A percentile compares a stretch with the other conserved stretches of the same genome.
These are phyloP conservation scores for Cladophialophora yegresii DNA, from an alignment of 2,329 filamentous ascomycete genomes.

Conservation along the genomic window DNA sequence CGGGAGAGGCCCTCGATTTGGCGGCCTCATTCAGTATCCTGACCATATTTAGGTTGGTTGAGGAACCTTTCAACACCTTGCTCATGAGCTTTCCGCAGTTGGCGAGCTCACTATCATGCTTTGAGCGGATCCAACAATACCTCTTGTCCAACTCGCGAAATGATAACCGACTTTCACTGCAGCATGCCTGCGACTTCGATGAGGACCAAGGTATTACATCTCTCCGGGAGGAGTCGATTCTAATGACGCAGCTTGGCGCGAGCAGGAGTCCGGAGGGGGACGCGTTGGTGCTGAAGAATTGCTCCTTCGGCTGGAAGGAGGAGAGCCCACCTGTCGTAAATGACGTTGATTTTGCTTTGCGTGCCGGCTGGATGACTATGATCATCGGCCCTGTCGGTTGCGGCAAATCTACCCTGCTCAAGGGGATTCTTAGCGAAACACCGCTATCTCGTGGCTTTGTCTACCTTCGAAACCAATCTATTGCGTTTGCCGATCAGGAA, in stretches of 20 bases:
- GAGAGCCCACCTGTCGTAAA: slow-evolving; percentile 43
- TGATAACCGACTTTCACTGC: slow-evolving; percentile 25
- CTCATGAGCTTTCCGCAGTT: slow-evolving; percentile 20
- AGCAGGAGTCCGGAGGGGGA: slow-evolving; percentile 6
- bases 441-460: slow-evolving; percentile 27
- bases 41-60: slow-evolving; percentile 27
- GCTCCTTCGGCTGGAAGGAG: slow-evolving; percentile 52
- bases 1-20: slow-evolving; percentile 21
- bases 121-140: slow-evolving; percentile 33
- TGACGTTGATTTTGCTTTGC: slow-evolving; percentile 34
- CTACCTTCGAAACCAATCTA: slow-evolving; percentile 21
- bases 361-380: slow-evolving; percentile 30
- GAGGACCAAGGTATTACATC: not conserved
- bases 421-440: slow-evolving; percentile 34
- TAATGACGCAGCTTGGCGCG: slow-evolving; percentile 12
- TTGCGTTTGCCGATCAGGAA: slow-evolving; percentile 33
- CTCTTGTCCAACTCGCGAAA: slow-evolving; percentile 23
- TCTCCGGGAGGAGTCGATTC: slow-evolving; percentile 8
- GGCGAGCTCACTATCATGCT: slow-evolving; percentile 30
- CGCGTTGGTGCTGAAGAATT: slow-evolving; percentile 43
- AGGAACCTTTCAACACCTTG: slow-evolving; percentile 16
- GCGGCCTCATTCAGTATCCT: slow-evolving; percentile 28
- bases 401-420: slow-evolving; percentile 37
- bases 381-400: slow-evolving; percentile 38
- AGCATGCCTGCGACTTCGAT: slow-evolving; percentile 2